Evolutionary conservation across 108 stramenopile genomes (phyloP), one percentile per base, ranked within the genome.

Genomic region (Cyclotella atomus): DNA sequence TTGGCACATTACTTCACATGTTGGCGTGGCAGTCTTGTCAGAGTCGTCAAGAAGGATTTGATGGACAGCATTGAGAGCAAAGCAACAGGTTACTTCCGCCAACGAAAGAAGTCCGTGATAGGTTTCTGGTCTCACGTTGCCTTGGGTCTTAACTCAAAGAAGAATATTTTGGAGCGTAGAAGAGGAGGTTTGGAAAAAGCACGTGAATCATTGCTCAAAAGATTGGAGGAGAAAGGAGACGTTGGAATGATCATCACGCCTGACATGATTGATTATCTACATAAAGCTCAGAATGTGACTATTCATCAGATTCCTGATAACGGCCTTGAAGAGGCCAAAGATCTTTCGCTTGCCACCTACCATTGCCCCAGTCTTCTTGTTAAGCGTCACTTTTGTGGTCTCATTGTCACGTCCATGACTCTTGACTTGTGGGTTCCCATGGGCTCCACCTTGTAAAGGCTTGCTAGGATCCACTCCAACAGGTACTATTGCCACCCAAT

Each of bases 71-170:
- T 61, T 38, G 59, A 61, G 32, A 36, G 10, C 3, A 34, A 61
- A 9, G 38, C 9, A 15, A 38, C 59, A 20, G 35, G 34, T 9
- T 61, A 33, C 20, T 61, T 33, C 35, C 7, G 35, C 7, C 59
- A 61, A 61, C 59, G 59, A 3, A 61, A 61, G 59, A 61, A 34
- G 17, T 36, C 17, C 20, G 59, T 61, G 8, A 2, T 61, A 29
- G 8, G 38, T 15, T 33, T 61, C 12, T 61, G 59, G 59, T 10
- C n/a, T n/a, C 33, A 61, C 19, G 20, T 61, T 20, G 59, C 59
- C 3, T 23, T 61, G 59, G 59, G 59, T 16, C 19, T 61, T 12
- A 38, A 61, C 35, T 61, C 59, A 16, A 34, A 38, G 35, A 61
- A 61, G 35, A 38, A 20, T 3, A 38, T 38, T 24, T 20, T 61